These are phyloP conservation scores for Penicillium corylophilum DNA, from an alignment of 2,329 filamentous ascomycete species.

Conservation along the genomic window DNA sequence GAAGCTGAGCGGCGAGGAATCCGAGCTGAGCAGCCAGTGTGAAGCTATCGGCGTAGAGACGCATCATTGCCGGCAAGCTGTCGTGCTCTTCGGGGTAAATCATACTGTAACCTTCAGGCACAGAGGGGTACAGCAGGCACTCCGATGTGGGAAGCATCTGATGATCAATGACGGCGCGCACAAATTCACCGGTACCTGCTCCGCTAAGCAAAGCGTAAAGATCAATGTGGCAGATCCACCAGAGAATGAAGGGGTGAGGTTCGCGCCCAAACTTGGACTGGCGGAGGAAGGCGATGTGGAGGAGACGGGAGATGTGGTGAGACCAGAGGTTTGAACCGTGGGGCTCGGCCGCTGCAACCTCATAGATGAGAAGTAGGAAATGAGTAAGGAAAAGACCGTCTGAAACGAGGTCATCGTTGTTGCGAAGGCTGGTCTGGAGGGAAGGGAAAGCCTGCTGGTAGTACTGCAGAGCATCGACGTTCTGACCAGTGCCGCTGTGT, in stretches of 20 bases:
- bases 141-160: constrained; percentile 48
- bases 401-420: constrained; percentile 52
- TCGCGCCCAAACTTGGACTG: constrained; percentile 47
- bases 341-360: constrained; percentile 50
- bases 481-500: constrained; percentile 46
- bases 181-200: constrained; percentile 52
- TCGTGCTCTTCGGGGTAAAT: constrained; percentile 39
- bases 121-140: constrained; percentile 39
- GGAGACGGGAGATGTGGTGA: constrained; percentile 53
- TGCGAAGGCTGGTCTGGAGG: constrained; percentile 46
- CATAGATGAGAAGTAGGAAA: constrained; percentile 58
- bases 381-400: constrained; percentile 59
- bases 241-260: constrained; percentile 52
- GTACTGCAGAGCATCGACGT: constrained; percentile 53
- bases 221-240: constrained; percentile 56
- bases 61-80: constrained; percentile 43
- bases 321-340: constrained; percentile 54
- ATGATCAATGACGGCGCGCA: constrained; percentile 48
- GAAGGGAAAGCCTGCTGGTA: constrained; percentile 55
- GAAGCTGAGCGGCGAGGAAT: constrained; percentile 43
- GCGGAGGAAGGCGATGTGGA: constrained; percentile 51
- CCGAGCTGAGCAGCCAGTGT: constrained; percentile 48
- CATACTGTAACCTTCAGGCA: constrained; percentile 34
- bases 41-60: constrained; percentile 48
- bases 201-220: constrained; percentile 56